A percentile compares a stretch with the other conserved stretches of the same genome.
Evolutionary conservation across 2,329 filamentous ascomycete species (phyloP).

Genomic region (Immersiporthe knoxdaviesiana): DNA sequence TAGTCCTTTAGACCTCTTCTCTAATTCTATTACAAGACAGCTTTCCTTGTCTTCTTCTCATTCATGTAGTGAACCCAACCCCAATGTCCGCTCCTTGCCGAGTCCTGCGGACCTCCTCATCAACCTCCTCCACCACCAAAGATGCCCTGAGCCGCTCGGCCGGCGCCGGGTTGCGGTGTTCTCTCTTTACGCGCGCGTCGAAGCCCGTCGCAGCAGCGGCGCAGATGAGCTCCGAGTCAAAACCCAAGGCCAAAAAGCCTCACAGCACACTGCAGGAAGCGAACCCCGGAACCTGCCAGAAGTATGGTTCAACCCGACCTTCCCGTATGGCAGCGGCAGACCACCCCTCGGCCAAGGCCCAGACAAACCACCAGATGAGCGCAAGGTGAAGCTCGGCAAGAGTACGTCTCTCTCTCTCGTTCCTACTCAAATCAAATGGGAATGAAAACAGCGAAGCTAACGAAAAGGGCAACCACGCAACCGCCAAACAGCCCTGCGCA

Average conservation of each 20-base stretch:
- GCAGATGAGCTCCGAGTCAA: constrained; percentile 21
- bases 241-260: constrained; percentile 25
- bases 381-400: constrained; percentile 65
- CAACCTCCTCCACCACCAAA: constrained; percentile 20
- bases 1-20: constrained; percentile 29
- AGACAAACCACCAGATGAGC: constrained; percentile 52
- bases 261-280: constrained; percentile 33
- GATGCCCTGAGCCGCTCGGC: constrained; percentile 35
- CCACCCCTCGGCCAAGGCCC: constrained; percentile 31
- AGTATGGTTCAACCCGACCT: constrained; percentile 49
- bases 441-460: constrained; percentile 12
- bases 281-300: constrained; percentile 40
- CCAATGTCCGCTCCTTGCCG: constrained; percentile 42
- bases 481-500: constrained; percentile 57
- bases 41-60: background rate
- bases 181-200: constrained; percentile 22
- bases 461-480: constrained; percentile 2
- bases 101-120: constrained; percentile 35
- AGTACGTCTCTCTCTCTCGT: constrained; percentile 48
- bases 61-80: constrained; percentile 35
- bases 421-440: no score
- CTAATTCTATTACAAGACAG: background rate
- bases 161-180: constrained; percentile 34
- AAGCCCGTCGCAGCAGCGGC: constrained; percentile 23
- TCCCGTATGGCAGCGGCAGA: constrained; percentile 36